Evolutionary conservation across 306 rosid genomes (phyloP).

Genomic region (Prunus fruticosa): DNA sequence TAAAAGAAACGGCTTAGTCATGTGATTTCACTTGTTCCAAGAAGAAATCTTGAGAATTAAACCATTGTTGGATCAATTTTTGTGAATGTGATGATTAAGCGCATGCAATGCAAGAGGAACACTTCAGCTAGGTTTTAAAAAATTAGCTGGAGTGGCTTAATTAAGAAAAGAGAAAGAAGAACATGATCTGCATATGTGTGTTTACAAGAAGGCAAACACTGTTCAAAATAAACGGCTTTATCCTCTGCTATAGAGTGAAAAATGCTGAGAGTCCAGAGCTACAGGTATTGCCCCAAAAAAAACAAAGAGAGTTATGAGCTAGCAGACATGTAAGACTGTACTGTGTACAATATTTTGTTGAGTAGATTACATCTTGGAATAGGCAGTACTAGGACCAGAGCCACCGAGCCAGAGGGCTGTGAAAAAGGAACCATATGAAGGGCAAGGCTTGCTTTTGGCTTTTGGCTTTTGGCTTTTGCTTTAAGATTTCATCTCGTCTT

Average conservation of each 20-base stretch:
- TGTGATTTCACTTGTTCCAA: not conserved
- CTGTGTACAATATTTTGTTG: not conserved
- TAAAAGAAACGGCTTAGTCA: not conserved
- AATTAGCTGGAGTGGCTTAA: too few species aligned
- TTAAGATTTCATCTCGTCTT: conserved; percentile 3
- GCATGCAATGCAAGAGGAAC: not conserved
- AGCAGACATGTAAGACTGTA: not conserved
- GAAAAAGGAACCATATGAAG: not conserved
- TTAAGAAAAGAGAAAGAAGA: too few species aligned
- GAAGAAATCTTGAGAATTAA: not conserved
- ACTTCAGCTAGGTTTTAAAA: not conserved
- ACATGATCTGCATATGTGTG: too few species aligned
- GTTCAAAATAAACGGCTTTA: not conserved
- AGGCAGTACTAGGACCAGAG: not conserved
- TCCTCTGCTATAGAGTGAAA: not conserved
- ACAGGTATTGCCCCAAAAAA: too few species aligned
- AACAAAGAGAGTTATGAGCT: not conserved
- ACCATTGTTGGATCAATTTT: not conserved
- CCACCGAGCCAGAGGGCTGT: not conserved
- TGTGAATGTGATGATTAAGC: not conserved
- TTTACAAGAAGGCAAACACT: not conserved
- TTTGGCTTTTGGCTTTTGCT: conserved; percentile 10
- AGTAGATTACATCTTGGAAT: not conserved
- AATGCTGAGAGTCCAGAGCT: not conserved
- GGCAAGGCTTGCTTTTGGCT: not conserved